These are phyloP conservation scores for Clonostachys rosea DNA, from an alignment of 2,329 filamentous ascomycete species.

Conservation along the genomic window DNA sequence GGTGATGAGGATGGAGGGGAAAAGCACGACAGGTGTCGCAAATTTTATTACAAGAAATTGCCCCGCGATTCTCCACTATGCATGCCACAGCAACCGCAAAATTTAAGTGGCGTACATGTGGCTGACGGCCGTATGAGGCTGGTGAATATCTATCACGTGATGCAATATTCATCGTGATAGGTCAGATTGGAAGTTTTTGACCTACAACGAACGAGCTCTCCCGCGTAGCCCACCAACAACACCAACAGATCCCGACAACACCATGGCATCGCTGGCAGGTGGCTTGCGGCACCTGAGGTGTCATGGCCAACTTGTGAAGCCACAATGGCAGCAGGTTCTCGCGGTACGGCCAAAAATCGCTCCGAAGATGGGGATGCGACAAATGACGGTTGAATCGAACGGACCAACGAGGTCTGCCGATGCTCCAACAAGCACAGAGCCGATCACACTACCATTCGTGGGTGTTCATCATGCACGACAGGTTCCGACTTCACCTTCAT, in stretches of 20 bases:
- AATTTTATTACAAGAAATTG: constrained; percentile 20
- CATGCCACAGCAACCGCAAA: neutral
- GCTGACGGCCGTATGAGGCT: neutral
- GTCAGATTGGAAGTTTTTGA: neutral
- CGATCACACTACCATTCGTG: constrained; percentile 14
- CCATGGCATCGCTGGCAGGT: constrained; percentile 26
- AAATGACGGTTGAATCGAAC: constrained; percentile 6
- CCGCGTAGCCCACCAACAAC: constrained; percentile 2
- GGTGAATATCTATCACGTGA: neutral
- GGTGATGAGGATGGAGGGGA: constrained; percentile 9
- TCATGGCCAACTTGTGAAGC: constrained; percentile 10
- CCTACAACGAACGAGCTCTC: neutral
- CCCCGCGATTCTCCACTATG: neutral
- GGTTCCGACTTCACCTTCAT: constrained; percentile 83
- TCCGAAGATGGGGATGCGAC: constrained; percentile 1
- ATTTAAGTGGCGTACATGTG: neutral
- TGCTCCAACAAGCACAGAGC: constrained; percentile 7
- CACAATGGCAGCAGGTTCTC: constrained; percentile 3
- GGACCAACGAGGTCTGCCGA: neutral
- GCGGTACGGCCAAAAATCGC: constrained; percentile 3
- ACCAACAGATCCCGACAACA: constrained; percentile 6
- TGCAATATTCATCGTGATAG: neutral
- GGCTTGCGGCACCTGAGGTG: constrained; percentile 28
- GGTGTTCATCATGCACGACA: constrained; percentile 58
- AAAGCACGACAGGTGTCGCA: constrained; percentile 4